A percentile compares a stretch with the other conserved stretches of the same genome.
Conservation (phyloP, 768 basidiomycete genomes). For the Pleurotus pulmonarius region DNA sequence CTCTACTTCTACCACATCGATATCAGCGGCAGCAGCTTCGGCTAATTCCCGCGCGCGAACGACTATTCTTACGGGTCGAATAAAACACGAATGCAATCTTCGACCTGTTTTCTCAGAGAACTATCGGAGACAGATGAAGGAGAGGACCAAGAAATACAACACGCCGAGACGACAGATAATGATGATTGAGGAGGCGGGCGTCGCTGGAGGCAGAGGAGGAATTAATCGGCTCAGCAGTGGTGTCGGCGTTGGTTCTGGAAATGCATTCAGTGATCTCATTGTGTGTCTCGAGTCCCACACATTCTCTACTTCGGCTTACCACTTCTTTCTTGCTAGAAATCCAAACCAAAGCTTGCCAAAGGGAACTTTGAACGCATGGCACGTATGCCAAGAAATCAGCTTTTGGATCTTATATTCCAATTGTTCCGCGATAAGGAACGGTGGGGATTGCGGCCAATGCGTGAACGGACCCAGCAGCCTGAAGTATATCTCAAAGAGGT, state of each 20-base stretch:
- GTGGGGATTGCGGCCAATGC: constrained; percentile 76
- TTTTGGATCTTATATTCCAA: constrained; percentile 78
- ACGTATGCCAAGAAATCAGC: constrained; percentile 86
- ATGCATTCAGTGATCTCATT: constrained; percentile 61
- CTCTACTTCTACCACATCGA: constrained; percentile 27
- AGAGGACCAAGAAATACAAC: constrained; percentile 62
- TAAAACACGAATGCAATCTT: constrained; percentile 79
- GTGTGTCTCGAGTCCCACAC: constrained; percentile 36
- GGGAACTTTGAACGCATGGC: constrained; percentile 84
- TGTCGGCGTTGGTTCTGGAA: constrained; percentile 52
- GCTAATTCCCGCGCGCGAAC: constrained; percentile 64
- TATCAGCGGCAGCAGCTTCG: constrained; percentile 32
- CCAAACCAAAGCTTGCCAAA: constrained; percentile 64
- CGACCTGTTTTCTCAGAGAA: constrained; percentile 63
- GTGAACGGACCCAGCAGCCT: constrained; percentile 82
- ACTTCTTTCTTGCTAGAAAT: constrained; percentile 39
- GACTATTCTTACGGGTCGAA: constrained; percentile 73
- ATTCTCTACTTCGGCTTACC: constrained; percentile 3
- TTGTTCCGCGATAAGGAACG: constrained; percentile 76
- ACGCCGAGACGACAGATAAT: constrained; percentile 63
- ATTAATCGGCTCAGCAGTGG: constrained; percentile 81
- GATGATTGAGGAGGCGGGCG: constrained; percentile 70
- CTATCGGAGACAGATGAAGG: constrained; percentile 72
- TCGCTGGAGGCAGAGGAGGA: constrained; percentile 65
- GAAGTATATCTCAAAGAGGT: constrained; percentile 86